A percentile compares a stretch with the other conserved stretches of the same genome.
These are phyloP conservation scores for Populus davidiana DNA, from an alignment of 345 rosid genomes.

Conservation along the genomic window DNA sequence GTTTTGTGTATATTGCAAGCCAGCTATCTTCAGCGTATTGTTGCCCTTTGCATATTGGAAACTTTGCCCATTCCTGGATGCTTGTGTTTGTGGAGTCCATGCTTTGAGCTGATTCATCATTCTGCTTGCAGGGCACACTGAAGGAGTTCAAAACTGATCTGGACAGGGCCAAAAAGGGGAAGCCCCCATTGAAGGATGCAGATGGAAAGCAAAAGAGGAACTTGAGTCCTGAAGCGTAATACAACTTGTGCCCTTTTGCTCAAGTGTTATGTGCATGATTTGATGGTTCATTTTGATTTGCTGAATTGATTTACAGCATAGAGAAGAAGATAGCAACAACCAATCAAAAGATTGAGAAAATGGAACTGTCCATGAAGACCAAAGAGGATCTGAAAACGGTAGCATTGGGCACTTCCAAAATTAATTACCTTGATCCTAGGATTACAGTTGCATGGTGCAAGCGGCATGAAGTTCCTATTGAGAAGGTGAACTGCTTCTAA, in stretches of 20 bases:
- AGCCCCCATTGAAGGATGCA: constrained; percentile 74
- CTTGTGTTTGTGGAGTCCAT: not conserved
- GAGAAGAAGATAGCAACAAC: constrained; percentile 70
- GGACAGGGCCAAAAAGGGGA: constrained; percentile 81
- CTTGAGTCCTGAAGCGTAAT: constrained; percentile 78
- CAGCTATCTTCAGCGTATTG: not conserved
- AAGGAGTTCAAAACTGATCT: constrained; percentile 68
- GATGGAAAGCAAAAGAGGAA: constrained; percentile 84
- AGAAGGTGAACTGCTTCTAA: constrained; percentile 60
- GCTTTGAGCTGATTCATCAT: constrained; percentile 16
- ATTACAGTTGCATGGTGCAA: constrained; percentile 99
- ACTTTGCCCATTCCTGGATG: not conserved
- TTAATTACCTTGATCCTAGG: constrained; percentile 95
- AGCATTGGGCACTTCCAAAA: constrained; percentile 92
- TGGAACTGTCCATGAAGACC: constrained; percentile 62
- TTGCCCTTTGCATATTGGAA: not conserved
- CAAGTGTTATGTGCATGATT: not conserved
- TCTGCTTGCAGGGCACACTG: constrained; percentile 47
- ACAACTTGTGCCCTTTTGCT: constrained; percentile 16
- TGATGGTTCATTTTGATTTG: constrained; percentile 5
- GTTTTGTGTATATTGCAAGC: not conserved
- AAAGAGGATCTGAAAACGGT: constrained; percentile 93
- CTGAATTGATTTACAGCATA: constrained; percentile 43
- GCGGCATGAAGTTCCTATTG: constrained; percentile 94
- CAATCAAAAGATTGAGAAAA: constrained; percentile 64